Evolutionary conservation across 2,329 filamentous ascomycete genomes (phyloP).

Genomic region (Ophiostoma sp.): DNA sequence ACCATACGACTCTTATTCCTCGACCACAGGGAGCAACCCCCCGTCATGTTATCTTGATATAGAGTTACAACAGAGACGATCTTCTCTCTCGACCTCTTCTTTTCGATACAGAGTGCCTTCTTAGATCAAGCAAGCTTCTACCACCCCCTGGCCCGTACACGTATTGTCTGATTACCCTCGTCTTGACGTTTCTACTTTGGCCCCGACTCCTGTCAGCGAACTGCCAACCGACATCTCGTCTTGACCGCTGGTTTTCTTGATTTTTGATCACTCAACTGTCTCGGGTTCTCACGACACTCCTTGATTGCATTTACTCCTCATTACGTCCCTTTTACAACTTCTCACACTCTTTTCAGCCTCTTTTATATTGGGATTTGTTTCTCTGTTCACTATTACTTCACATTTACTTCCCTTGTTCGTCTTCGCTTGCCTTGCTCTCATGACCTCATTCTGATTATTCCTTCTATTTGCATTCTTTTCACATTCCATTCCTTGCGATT

Average conservation of each 20-base stretch:
- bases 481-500: constrained; percentile 8
- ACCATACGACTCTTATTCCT: background rate
- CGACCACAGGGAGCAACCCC: background rate
- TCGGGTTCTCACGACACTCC: too few species aligned
- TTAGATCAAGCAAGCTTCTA: constrained; percentile 1
- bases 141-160: background rate
- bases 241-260: background rate
- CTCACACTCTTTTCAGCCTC: constrained; percentile 5
- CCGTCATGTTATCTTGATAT: constrained; percentile 1
- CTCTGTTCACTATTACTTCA: too few species aligned
- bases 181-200: background rate
- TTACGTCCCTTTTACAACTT: background rate
- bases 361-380: background rate
- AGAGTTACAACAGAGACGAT: background rate
- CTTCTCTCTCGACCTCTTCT: background rate
- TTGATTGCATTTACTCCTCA: background rate
- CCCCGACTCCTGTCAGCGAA: constrained; percentile 1
- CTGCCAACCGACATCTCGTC: background rate
- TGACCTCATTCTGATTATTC: background rate
- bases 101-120: background rate
- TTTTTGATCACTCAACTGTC: too few species aligned
- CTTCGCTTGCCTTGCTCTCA: background rate
- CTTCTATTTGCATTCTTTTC: background rate
- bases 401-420: background rate
- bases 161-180: background rate